Evolutionary conservation across 75 land plant species (phyloP).

Genomic region (Sequoiadendron giganteum): DNA sequence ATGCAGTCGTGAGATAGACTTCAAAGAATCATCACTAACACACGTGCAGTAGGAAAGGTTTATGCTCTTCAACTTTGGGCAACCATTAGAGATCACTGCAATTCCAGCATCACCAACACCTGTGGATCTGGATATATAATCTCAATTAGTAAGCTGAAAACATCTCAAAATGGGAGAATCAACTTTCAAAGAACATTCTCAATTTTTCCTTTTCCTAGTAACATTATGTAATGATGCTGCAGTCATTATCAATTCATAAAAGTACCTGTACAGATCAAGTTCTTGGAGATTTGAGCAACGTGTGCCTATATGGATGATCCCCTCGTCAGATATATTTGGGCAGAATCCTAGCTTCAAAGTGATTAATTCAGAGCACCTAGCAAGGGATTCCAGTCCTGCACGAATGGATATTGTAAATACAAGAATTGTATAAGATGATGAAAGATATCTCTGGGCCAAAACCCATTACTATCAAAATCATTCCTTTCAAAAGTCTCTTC

Average conservation of each 20-base stretch:
- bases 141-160: neutral
- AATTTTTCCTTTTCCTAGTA: neutral
- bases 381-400: slow-evolving; percentile 74
- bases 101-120: slow-evolving; percentile 72
- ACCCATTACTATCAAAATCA: neutral
- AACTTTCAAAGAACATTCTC: neutral
- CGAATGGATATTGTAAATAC: neutral
- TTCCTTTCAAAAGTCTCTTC: neutral
- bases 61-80: slow-evolving; percentile 55
- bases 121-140: slow-evolving; percentile 47
- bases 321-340: slow-evolving; percentile 61
- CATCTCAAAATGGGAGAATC: neutral
- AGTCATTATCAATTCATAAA: neutral
- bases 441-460: neutral
- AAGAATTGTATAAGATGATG: slow-evolving; percentile 15
- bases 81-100: slow-evolving; percentile 58
- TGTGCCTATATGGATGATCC: slow-evolving; percentile 56
- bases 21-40: slow-evolving; percentile 65
- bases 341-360: slow-evolving; percentile 80
- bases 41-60: slow-evolving; percentile 76
- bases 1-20: slow-evolving; percentile 51
- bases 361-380: slow-evolving; percentile 61
- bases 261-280: slow-evolving; percentile 90
- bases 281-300: slow-evolving; percentile 63
- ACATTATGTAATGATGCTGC: neutral